Percentiles rank a stretch among this genome's conserved stretches.
phyloP scores from a whole-genome alignment of 495 filamentous ascomycete genomes.

The Thermothielavioides terrestris region DNA sequence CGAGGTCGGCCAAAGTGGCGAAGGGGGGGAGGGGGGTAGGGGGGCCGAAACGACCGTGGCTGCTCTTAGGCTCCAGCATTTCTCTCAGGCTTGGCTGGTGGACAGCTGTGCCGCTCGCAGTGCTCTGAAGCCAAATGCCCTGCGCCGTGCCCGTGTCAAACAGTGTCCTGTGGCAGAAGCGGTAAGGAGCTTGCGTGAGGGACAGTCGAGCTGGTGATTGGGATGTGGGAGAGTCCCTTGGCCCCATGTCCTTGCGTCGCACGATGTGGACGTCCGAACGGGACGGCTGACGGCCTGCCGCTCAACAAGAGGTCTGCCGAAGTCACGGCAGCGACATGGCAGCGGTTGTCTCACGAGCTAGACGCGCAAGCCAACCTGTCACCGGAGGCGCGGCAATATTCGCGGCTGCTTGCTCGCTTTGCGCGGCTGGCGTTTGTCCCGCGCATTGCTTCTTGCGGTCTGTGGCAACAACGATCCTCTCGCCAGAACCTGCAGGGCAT shows the following conservation, averaged over 20 bases:
- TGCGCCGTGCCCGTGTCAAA: constrained; percentile 18
- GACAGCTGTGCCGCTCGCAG: constrained; percentile 21
- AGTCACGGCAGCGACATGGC: constrained; percentile 3
- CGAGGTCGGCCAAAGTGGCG: constrained; percentile 9
- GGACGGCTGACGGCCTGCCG: constrained; percentile 5
- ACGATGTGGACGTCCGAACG: constrained; percentile 2
- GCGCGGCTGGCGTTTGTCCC: constrained; percentile 14
- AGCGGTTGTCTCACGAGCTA: neutral
- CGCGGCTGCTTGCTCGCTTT: constrained; percentile 4
- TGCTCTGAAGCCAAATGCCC: constrained; percentile 4
- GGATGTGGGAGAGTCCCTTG: neutral
- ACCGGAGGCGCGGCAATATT: neutral
- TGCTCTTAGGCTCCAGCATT: constrained; percentile 25
- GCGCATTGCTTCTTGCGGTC: neutral
- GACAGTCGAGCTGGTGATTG: too few species aligned
- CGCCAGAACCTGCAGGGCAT: neutral
- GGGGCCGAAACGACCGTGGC: constrained; percentile 12
- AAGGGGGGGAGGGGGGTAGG: too few species aligned
- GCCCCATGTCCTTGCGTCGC: neutral
- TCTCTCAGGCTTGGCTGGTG: constrained; percentile 13
- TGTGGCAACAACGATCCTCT: neutral
- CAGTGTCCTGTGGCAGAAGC: constrained; percentile 9
- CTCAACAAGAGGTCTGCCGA: neutral
- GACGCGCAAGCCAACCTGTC: constrained; percentile 2
- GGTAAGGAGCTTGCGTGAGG: constrained; percentile 9